Conservation (phyloP, 192 early-diverging fungal species). For the Coemansia sp. region DNA sequence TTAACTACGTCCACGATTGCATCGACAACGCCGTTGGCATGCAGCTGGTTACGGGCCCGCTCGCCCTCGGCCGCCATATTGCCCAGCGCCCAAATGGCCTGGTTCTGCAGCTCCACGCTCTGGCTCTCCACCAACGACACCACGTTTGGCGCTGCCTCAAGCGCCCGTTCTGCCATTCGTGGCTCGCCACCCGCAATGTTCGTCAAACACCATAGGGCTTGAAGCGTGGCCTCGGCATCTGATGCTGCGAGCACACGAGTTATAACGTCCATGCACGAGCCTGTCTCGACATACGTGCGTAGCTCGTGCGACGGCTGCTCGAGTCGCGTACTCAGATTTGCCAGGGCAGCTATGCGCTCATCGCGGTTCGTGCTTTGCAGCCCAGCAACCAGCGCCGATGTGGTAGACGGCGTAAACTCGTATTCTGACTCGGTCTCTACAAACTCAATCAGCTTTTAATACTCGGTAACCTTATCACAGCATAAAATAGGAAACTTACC, state of each 20-base stretch:
- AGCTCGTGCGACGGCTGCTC: conserved; percentile 54
- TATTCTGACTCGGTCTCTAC: conserved; percentile 64
- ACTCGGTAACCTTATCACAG: not conserved
- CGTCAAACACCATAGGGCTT: conserved; percentile 61
- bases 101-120: conserved; percentile 71
- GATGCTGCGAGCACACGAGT: conserved; percentile 46
- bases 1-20: conserved; percentile 74
- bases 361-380: conserved; percentile 28
- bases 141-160: conserved; percentile 54
- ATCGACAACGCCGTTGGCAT: conserved; percentile 69
- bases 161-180: conserved; percentile 30
- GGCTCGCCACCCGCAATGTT: conserved; percentile 54
- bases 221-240: conserved; percentile 59
- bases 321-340: conserved; percentile 50
- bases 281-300: conserved; percentile 38
- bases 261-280: conserved; percentile 45
- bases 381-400: conserved; percentile 1
- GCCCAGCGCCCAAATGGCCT: conserved; percentile 90
- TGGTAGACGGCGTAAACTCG: conserved; percentile 41
- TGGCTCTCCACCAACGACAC: conserved; percentile 54
- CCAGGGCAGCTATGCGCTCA: conserved; percentile 39
- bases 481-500: not conserved
- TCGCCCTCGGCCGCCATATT: conserved; percentile 91
- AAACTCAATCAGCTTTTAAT: conserved; percentile 59
- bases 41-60: conserved; percentile 69